Conservation (phyloP, 2,329 filamentous ascomycete genomes). For the Ophiostoma piceae region DNA sequence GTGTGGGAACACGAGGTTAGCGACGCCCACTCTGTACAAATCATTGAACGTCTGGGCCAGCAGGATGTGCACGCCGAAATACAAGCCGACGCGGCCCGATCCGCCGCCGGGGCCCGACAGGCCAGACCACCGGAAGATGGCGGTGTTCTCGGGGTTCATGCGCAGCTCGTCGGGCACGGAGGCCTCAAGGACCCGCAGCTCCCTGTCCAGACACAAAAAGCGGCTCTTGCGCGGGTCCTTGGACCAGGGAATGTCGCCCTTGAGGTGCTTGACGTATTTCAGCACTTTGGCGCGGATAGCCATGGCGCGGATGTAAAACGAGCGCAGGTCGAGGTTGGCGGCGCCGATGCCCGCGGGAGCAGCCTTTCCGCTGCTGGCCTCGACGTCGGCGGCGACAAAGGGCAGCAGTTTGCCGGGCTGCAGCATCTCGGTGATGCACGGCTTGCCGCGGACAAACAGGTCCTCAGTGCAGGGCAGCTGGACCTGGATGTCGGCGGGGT, state of each 20-base stretch:
- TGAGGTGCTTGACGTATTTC: constrained; percentile 24
- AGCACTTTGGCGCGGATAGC: constrained; percentile 20
- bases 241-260: constrained; percentile 23
- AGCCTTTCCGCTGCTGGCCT: not conserved
- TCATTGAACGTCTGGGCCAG: constrained; percentile 24
- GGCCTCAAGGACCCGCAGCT: constrained; percentile 18
- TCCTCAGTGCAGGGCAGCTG: constrained; percentile 22
- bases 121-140: constrained; percentile 19
- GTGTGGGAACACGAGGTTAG: constrained; percentile 24
- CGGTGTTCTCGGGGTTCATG: constrained; percentile 19
- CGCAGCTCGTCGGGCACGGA: constrained; percentile 14
- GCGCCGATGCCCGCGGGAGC: not conserved
- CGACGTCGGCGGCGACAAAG: constrained; percentile 11
- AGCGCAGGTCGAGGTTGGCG: constrained; percentile 20
- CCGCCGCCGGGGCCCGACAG: constrained; percentile 8
- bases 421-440: constrained; percentile 21
- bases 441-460: constrained; percentile 21
- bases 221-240: constrained; percentile 15
- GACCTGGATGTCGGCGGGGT: constrained; percentile 23
- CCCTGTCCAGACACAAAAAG: constrained; percentile 18
- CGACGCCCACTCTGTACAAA: constrained; percentile 24
- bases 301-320: constrained; percentile 23
- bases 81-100: constrained; percentile 18
- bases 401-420: constrained; percentile 19
- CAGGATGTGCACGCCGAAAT: constrained; percentile 23